phyloP scores from a whole-genome alignment of 768 basidiomycete genomes.

The Mrakia blollopis region DNA sequence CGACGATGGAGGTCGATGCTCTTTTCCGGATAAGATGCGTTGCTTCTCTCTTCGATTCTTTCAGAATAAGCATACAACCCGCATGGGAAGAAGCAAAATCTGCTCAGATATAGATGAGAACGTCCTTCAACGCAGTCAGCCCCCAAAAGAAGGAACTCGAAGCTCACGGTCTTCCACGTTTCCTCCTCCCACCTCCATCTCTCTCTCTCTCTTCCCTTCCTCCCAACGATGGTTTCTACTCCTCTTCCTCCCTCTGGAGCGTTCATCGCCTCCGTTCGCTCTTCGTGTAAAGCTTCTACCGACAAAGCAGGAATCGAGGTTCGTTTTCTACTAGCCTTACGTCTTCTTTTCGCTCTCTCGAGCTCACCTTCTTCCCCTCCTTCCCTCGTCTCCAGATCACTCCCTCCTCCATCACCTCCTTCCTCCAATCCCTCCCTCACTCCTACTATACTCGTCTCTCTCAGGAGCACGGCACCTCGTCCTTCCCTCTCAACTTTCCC shows the following conservation, averaged over 20 bases:
- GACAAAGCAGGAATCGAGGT: conserved; percentile 22
- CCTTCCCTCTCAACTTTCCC: conserved; percentile 71
- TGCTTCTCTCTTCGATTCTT: too few relatives aligned
- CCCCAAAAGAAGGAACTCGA: not conserved
- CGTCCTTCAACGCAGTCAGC: not conserved
- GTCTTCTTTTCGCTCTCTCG: not conserved
- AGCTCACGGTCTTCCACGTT: not conserved
- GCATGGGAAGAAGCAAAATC: not conserved
- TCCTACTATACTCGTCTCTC: conserved; percentile 59
- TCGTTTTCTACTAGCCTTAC: not conserved
- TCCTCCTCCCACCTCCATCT: not conserved
- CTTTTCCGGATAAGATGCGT: too few relatives aligned
- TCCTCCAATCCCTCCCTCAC: conserved; percentile 64
- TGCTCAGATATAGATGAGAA: not conserved
- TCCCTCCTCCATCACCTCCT: conserved; percentile 55
- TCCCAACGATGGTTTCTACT: not conserved
- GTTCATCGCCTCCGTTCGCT: conserved; percentile 22
- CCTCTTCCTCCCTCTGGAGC: conserved; percentile 21
- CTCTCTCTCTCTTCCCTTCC: not conserved
- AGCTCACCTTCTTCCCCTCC: not conserved
- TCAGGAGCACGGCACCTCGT: conserved; percentile 59
- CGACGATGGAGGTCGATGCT: too few relatives aligned
- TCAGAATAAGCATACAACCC: not conserved
- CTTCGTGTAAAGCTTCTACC: not conserved
- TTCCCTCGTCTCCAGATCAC: conserved; percentile 51